Evolutionary conservation across 306 rosid genomes (phyloP), one percentile per base, ranked within the genome.

Genomic region (Lathyrus oleraceus): DNA sequence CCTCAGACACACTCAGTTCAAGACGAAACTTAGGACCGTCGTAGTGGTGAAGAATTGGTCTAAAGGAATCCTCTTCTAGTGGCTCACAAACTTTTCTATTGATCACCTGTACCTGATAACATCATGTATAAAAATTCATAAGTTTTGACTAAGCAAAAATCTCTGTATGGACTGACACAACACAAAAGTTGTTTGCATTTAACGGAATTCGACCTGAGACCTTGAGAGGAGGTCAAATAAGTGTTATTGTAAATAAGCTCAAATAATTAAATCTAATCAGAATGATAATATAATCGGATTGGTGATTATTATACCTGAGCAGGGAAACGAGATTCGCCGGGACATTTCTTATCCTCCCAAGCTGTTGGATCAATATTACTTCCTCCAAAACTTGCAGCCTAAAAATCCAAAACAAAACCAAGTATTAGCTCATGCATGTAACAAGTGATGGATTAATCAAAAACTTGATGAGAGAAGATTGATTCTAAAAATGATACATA

Each of bases 311-410:
- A 61, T 70, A 89, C 98, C 97, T 94, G 98, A 81, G 98, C 97
- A 44, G 98, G 98, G 75, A 94, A 94, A 20, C 98, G 96, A 10
- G 97, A 94, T 74, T 94, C 98, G 10, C 97, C 97, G 0, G 79
- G 59, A 65, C 89, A 87, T 79, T 90, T 94, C 78, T 88, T 94
- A 74, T 94, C 97, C 79, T 90, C 97, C 98, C 98, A 94, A 56
- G 98, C 98, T 7, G 87, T 76, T 10, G 97, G 95, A 81, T 94
- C 98, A 70, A 90, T 90, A 76, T 94, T 94, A 14, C 89, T 78
- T 57, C 98, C 97, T 40, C 98, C 98, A 83, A 88, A 90, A 77
- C 97, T 85, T 51, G 96, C 87, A 81, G 98, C 98, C 98, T 93
- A 65, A 39, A 81, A 54, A 35, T 35, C 39, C 39, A 35, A 75